Base-by-base conservation (phyloP, 2,329 filamentous ascomycete species). In the Tolypocladium amazonense region DNA sequence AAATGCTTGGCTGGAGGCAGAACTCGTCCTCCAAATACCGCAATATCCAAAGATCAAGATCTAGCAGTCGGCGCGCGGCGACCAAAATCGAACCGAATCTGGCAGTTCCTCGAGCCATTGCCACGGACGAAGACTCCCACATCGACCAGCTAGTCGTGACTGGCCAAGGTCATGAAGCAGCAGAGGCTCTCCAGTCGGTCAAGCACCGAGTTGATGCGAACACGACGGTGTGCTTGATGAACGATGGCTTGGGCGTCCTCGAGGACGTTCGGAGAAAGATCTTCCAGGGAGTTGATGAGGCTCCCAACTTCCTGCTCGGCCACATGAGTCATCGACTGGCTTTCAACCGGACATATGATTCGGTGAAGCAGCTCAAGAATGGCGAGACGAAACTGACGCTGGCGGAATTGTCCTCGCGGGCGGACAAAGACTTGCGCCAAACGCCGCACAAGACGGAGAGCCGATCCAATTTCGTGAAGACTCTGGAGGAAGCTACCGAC, bases 211-310 rank as follows among this genome's bases (percentile, higher is more conserved):
- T 95, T n/a, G 79, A 82, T 52, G 76, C 81, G 3, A 76, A 84
- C 35, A 90, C 88, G 1, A 89, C 90, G 0, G 81, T 96, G 9
- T 85, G 89, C 61, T 82, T 96, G 59, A 72, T 95, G 59, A 88
- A 91, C 60, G 89, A 93, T 63, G 91, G 92, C 1, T 83, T 97
- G 72, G 93, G 94, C 0, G 77, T 91, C 1, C 79, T 91, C n/a
- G 92, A 97, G 56, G 81, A 86, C 56, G 80, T 97, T 47, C 91
- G 90, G 66, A 73, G 80, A 39, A 72, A 81, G 14, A 72, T 95
- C 35, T 97, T 96, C 65, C 80, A 83, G 0, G 82, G 92, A 62
- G 78, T 82, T 0, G 70, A 74, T 0, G 77, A 75, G 0, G 81
- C 89, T 33, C 94, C 94, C 2, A 84, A 83, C 59, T 96, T 95